Evolutionary conservation across 768 basidiomycete species (phyloP).

Genomic region (Russula vinacea): DNA sequence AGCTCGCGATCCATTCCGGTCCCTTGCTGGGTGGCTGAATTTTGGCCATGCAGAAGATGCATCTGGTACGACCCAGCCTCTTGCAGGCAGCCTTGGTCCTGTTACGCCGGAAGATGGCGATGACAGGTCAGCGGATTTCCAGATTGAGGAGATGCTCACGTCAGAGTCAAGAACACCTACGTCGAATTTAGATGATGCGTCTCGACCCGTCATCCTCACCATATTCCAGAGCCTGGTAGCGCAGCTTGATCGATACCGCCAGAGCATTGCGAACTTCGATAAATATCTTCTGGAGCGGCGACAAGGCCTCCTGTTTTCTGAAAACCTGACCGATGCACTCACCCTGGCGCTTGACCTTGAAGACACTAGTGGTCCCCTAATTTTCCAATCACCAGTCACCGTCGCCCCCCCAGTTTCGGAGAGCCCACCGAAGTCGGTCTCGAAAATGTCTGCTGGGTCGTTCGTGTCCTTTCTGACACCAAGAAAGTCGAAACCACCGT

Average conservation of each 20-base stretch:
- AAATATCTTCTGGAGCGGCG: conserved; percentile 79
- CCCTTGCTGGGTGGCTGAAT: conserved; percentile 85
- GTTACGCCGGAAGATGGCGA: conserved; percentile 53
- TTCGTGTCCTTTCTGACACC: conserved; percentile 79
- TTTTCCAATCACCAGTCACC: conserved; percentile 31
- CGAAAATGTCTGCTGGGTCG: conserved; percentile 53
- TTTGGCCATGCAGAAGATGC: conserved; percentile 50
- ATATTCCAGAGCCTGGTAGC: conserved; percentile 77
- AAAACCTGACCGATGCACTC: conserved; percentile 88
- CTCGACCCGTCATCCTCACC: conserved; percentile 75
- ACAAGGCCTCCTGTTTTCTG: conserved; percentile 85
- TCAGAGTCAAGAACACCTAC: conserved; percentile 58
- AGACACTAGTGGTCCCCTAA: conserved; percentile 36
- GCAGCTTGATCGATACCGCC: conserved; percentile 79
- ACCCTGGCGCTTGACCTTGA: conserved; percentile 65
- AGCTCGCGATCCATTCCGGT: conserved; percentile 81
- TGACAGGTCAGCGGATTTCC: conserved; percentile 77
- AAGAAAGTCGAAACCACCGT: conserved; percentile 55
- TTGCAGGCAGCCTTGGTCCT: conserved; percentile 28
- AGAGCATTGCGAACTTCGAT: conserved; percentile 75
- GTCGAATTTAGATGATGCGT: conserved; percentile 62
- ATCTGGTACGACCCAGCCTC: conserved; percentile 28
- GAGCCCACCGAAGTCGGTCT: conserved; percentile 47
- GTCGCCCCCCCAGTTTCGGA: conserved; percentile 37
- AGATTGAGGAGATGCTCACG: conserved; percentile 61